Percentiles rank a stretch among this genome's conserved stretches.
These are phyloP conservation scores for Phlyctochytrium arcticum DNA, from an alignment of 192 early-diverging fungal species.

Conservation along the genomic window DNA sequence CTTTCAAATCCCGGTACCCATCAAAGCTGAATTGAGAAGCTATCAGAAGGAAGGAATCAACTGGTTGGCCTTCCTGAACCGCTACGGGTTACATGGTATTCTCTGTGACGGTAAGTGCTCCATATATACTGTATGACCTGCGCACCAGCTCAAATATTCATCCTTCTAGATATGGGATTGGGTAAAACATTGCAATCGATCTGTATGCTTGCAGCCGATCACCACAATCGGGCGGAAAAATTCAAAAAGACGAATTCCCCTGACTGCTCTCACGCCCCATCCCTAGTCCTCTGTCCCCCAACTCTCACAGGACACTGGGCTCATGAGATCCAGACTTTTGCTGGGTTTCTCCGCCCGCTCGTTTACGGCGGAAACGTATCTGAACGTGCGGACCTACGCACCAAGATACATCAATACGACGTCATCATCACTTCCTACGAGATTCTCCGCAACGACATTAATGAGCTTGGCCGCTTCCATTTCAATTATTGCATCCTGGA, in stretches of 20 bases:
- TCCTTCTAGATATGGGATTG: slow-evolving; percentile 88
- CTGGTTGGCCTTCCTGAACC: slow-evolving; percentile 97
- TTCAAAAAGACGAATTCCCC: slow-evolving; percentile 51
- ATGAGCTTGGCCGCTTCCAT: slow-evolving; percentile 59
- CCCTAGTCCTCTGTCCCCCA: slow-evolving; percentile 92
- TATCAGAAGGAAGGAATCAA: slow-evolving; percentile 99
- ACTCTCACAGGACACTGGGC: slow-evolving; percentile 96
- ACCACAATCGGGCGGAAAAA: slow-evolving; percentile 62
- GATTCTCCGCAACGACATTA: slow-evolving; percentile 93
- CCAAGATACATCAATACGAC: slow-evolving; percentile 62
- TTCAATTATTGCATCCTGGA: slow-evolving; percentile 98
- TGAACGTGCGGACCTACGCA: slow-evolving; percentile 66
- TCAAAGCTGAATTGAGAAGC: slow-evolving; percentile 87
- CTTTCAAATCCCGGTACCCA: slow-evolving; percentile 81
- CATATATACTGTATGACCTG: background rate
- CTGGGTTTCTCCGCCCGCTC: slow-evolving; percentile 70
- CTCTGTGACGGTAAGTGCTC: slow-evolving; percentile 80
- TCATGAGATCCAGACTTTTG: slow-evolving; percentile 84
- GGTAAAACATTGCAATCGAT: slow-evolving; percentile 98
- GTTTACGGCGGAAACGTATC: slow-evolving; percentile 80
- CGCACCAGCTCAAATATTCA: background rate
- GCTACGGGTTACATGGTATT: slow-evolving; percentile 95
- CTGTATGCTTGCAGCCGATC: slow-evolving; percentile 89
- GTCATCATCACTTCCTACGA: slow-evolving; percentile 95
- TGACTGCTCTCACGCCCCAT: slow-evolving; percentile 70